phyloP scores from a whole-genome alignment of 2,329 filamentous ascomycete genomes.

The Coniochaeta pulveracea region DNA sequence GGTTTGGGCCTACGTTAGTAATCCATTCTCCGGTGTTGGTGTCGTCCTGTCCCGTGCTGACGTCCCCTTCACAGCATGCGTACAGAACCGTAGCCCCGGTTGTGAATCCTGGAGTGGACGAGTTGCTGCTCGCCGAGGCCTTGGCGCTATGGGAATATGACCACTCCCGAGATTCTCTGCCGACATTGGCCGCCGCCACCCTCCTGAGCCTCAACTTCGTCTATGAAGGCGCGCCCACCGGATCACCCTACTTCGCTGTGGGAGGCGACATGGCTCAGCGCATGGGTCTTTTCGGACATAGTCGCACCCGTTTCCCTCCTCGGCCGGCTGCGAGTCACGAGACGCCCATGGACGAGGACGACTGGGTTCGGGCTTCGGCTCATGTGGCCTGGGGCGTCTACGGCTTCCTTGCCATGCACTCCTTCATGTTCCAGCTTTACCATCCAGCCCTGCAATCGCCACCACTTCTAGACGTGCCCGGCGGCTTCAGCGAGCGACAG shows the following conservation, averaged over 20 bases:
- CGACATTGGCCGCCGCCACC: slow-evolving; percentile 7
- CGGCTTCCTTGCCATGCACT: neutral
- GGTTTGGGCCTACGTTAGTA: slow-evolving; percentile 9
- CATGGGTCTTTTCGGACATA: slow-evolving; percentile 5
- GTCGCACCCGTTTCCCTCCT: neutral
- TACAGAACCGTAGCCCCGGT: slow-evolving; percentile 6
- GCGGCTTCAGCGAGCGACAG: neutral
- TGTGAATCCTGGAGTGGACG: slow-evolving; percentile 2
- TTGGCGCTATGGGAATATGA: slow-evolving; percentile 5
- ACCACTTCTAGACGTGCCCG: slow-evolving; percentile 3
- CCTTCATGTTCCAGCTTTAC: slow-evolving; percentile 3
- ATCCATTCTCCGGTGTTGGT: neutral
- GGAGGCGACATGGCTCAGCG: slow-evolving; percentile 6
- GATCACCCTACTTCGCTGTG: slow-evolving; percentile 4
- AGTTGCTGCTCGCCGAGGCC: slow-evolving; percentile 7
- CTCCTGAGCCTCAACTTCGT: slow-evolving; percentile 5
- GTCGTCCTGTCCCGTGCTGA: no score
- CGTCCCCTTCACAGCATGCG: no score
- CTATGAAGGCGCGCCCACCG: slow-evolving; percentile 5
- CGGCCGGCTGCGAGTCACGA: neutral
- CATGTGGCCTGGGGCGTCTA: slow-evolving; percentile 5
- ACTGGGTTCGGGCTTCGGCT: neutral
- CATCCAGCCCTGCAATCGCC: neutral
- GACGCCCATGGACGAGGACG: neutral
- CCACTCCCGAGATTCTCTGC: slow-evolving; percentile 4